phyloP scores from a whole-genome alignment of 257 asterid genomes.

The Fraxinus pennsylvanica region DNA sequence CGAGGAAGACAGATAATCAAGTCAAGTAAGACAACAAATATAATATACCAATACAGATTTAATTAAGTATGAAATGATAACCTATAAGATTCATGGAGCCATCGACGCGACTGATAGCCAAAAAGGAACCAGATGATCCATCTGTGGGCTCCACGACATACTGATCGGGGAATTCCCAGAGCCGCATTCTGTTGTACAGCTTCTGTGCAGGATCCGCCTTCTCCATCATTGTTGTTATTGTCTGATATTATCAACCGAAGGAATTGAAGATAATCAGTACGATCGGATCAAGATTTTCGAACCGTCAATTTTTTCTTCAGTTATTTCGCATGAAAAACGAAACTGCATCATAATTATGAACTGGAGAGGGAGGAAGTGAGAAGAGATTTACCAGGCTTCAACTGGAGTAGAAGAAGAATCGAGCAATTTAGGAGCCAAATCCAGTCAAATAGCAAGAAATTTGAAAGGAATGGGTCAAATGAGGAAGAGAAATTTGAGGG shows the following conservation, averaged over 20 bases:
- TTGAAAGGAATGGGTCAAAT: neutral
- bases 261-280: neutral
- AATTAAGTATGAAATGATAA: conserved; percentile 20
- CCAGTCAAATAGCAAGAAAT: neutral
- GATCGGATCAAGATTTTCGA: neutral
- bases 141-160: conserved; percentile 82
- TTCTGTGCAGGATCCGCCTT: conserved; percentile 69
- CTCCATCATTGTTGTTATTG: conserved; percentile 66
- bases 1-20: neutral
- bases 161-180: conserved; percentile 89
- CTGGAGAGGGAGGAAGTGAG: neutral
- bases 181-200: conserved; percentile 73
- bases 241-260: neutral
- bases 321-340: neutral
- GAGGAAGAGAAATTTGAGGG: neutral
- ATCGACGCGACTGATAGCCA: conserved; percentile 61
- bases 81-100: conserved; percentile 67
- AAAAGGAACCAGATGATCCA: conserved; percentile 67
- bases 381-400: neutral
- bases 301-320: neutral
- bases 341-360: neutral
- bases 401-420: neutral
- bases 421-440: neutral
- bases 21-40: neutral
- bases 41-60: neutral